Evolutionary conservation across 495 filamentous ascomycete genomes (phyloP).

Genomic region (Penicillium daleae): DNA sequence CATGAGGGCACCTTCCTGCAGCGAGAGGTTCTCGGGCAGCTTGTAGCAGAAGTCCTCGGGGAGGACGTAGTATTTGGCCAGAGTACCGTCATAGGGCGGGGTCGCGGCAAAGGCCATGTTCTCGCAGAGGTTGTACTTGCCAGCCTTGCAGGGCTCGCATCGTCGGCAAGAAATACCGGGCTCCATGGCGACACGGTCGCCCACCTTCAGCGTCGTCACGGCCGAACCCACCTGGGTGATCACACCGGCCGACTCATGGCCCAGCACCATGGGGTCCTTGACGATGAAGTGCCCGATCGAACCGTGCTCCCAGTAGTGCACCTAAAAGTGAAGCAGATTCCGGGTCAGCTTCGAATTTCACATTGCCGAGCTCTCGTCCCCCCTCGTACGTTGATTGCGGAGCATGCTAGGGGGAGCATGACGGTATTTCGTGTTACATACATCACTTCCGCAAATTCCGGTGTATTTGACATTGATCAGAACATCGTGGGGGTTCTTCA

Average conservation of each 20-base stretch:
- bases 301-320: constrained; percentile 91
- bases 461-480: constrained; percentile 83
- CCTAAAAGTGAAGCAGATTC: constrained; percentile 31
- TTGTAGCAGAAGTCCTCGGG: constrained; percentile 62
- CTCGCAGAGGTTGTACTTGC: constrained; percentile 57
- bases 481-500: constrained; percentile 72
- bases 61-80: constrained; percentile 57
- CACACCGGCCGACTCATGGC: constrained; percentile 85
- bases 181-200: constrained; percentile 58
- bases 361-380: background rate
- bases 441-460: constrained; percentile 89
- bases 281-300: constrained; percentile 81
- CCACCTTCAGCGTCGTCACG: constrained; percentile 46
- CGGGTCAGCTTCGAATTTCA: background rate
- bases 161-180: constrained; percentile 56
- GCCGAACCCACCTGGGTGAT: constrained; percentile 67
- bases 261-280: constrained; percentile 87
- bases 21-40: constrained; percentile 47
- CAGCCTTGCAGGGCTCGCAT: constrained; percentile 55
- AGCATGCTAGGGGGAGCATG: background rate
- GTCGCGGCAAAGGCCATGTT: constrained; percentile 58
- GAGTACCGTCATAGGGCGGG: constrained; percentile 57
- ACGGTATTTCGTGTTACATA: constrained; percentile 36
- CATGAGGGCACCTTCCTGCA: constrained; percentile 58
- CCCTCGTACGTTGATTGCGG: background rate